Conservation (phyloP, 1,284 basidiomycete species). For the Tylopilus sp. region DNA sequence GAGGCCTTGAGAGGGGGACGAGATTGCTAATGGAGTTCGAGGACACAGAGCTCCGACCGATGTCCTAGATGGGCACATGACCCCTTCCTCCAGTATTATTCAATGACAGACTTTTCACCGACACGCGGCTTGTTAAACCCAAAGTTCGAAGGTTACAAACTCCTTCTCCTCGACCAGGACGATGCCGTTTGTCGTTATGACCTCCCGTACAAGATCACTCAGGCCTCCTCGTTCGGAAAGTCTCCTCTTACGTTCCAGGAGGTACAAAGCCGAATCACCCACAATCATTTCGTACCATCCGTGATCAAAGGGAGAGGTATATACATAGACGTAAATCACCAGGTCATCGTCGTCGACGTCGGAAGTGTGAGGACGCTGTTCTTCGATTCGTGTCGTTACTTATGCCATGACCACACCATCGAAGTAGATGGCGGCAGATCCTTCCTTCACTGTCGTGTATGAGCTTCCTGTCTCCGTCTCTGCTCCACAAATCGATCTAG, state of each 20-base stretch:
- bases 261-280: constrained; percentile 77
- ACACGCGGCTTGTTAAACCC: constrained; percentile 62
- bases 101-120: constrained; percentile 38
- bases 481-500: constrained; percentile 34
- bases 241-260: constrained; percentile 72
- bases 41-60: too few relatives aligned
- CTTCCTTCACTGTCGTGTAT: constrained; percentile 56
- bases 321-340: constrained; percentile 70
- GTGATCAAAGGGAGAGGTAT: constrained; percentile 46
- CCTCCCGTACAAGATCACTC: constrained; percentile 52
- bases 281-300: constrained; percentile 74
- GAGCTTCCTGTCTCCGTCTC: constrained; percentile 55
- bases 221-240: constrained; percentile 57
- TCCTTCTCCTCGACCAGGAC: constrained; percentile 57
- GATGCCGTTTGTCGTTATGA: constrained; percentile 47
- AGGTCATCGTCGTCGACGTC: constrained; percentile 60
- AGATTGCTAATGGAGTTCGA: too few relatives aligned
- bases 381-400: constrained; percentile 11
- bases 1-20: too few relatives aligned
- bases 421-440: constrained; percentile 49
- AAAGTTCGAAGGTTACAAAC: constrained; percentile 81
- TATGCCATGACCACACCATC: constrained; percentile 13
- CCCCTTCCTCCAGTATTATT: not conserved
- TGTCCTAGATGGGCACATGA: not conserved
- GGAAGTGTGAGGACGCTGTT: constrained; percentile 46